Conservation (phyloP, 2,329 filamentous ascomycete genomes). For the Rutstroemia sydowiana region DNA sequence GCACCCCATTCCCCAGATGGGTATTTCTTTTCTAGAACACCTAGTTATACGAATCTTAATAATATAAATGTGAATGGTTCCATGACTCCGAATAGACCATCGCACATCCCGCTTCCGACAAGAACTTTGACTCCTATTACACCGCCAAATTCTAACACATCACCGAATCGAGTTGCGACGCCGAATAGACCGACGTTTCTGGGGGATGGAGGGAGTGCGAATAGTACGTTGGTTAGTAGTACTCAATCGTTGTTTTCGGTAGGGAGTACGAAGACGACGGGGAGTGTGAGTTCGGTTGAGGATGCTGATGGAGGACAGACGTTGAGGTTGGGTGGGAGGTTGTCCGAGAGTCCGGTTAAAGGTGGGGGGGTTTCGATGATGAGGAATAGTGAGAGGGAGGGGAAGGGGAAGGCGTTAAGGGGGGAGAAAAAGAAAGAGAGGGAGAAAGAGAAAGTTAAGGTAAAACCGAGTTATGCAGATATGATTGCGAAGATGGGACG, state of each 20-base stretch:
- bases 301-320: neutral
- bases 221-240: conserved; percentile 16
- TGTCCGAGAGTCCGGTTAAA: conserved; percentile 13
- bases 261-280: conserved; percentile 10
- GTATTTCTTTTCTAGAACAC: neutral
- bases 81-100: neutral
- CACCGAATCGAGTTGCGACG: too few species aligned
- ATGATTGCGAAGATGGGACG: conserved; percentile 9
- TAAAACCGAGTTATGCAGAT: conserved; percentile 11
- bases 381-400: neutral
- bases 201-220: conserved; percentile 13
- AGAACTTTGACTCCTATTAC: conserved; percentile 17
- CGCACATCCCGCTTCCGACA: conserved; percentile 7
- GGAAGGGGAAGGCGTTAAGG: neutral
- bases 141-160: too few species aligned
- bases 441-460: neutral
- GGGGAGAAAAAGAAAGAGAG: neutral
- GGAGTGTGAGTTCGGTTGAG: conserved; percentile 16
- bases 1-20: neutral
- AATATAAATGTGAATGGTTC: neutral
- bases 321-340: conserved; percentile 10
- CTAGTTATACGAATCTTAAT: conserved; percentile 6
- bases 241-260: conserved; percentile 17
- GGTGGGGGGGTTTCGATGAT: neutral
- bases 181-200: neutral